These are phyloP conservation scores for Mollisiaceae sp. DNA, from an alignment of 2,329 filamentous ascomycete species.

Conservation along the genomic window DNA sequence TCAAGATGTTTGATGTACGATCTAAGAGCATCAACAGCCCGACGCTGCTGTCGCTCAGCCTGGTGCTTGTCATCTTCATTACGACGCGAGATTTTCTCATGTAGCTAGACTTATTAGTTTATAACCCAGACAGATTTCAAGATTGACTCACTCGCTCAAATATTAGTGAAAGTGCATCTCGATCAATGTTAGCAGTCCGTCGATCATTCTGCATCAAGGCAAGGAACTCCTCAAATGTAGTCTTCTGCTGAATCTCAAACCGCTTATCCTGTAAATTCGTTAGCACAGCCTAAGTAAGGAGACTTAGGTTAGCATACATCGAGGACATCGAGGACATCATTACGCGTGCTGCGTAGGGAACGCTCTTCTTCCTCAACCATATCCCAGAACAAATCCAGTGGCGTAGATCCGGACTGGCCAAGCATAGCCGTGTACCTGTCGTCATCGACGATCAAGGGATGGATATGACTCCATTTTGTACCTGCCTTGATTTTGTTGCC, in stretches of 20 bases:
- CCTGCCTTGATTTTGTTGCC: conserved; percentile 86
- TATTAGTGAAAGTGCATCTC: conserved; percentile 78
- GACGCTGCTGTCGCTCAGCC: conserved; percentile 83
- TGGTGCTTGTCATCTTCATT: conserved; percentile 83
- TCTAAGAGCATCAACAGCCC: conserved; percentile 82
- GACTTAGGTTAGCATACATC: conserved; percentile 64
- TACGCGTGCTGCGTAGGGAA: conserved; percentile 78
- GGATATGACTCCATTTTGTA: conserved; percentile 85
- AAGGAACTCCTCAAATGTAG: conserved; percentile 87
- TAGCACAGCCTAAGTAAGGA: conserved; percentile 40
- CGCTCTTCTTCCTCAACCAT: conserved; percentile 92
- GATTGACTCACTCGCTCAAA: conserved; percentile 72
- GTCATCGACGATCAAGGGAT: conserved; percentile 77
- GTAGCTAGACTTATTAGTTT: conserved; percentile 59
- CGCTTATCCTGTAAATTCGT: conserved; percentile 73
- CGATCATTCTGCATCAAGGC: conserved; percentile 82
- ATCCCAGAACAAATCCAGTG: conserved; percentile 95
- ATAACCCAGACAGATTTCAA: not conserved
- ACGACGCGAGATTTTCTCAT: conserved; percentile 83
- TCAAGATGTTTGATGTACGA: conserved; percentile 89
- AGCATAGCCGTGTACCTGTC: conserved; percentile 83
- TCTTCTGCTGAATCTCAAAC: conserved; percentile 87
- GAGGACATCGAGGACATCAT: conserved; percentile 85
- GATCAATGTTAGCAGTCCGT: conserved; percentile 85
- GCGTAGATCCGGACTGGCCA: conserved; percentile 82